Evolutionary conservation across 148 eudicot species (phyloP).

Genomic region (Tetragonia tetragonoides): DNA sequence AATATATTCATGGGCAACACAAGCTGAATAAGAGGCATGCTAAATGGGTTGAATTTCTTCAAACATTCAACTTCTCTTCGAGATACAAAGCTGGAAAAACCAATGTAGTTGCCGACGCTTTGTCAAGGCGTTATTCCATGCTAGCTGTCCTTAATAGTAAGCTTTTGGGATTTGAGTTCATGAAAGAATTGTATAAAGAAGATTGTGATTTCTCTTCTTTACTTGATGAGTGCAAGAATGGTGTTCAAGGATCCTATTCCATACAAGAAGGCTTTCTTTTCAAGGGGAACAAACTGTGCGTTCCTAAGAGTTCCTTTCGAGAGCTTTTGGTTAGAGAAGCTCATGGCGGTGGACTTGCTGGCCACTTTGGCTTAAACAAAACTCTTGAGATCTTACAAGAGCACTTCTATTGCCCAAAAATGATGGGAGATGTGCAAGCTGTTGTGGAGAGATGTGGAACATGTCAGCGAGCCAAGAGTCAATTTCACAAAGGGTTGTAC

Average conservation of each 20-base stretch:
- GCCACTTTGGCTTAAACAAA: background rate
- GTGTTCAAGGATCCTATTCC: background rate
- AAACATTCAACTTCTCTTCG: conserved; percentile 2
- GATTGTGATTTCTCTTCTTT: background rate
- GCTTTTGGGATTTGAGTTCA: background rate
- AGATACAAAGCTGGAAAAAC: conserved; percentile 1
- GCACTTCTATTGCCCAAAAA: too few relatives aligned
- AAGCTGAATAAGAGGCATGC: conserved; percentile 5
- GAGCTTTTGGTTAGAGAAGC: background rate
- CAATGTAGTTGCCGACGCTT: conserved; percentile 9
- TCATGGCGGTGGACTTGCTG: background rate
- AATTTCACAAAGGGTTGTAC: too few relatives aligned
- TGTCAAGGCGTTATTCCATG: background rate
- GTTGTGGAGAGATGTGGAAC: too few relatives aligned
- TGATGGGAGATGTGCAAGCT: too few relatives aligned
- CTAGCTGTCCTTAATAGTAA: background rate
- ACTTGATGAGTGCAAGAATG: background rate
- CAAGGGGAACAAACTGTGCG: background rate
- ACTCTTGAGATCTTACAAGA: too few relatives aligned
- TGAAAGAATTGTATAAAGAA: background rate
- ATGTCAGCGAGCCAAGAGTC: too few relatives aligned
- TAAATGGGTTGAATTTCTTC: conserved; percentile 12
- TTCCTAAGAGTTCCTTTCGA: background rate
- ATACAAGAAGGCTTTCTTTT: background rate
- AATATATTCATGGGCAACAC: conserved; percentile 4